These are phyloP conservation scores for Oryza brachyantha DNA, from an alignment of 176 grass and related monocot species.

Conservation along the genomic window DNA sequence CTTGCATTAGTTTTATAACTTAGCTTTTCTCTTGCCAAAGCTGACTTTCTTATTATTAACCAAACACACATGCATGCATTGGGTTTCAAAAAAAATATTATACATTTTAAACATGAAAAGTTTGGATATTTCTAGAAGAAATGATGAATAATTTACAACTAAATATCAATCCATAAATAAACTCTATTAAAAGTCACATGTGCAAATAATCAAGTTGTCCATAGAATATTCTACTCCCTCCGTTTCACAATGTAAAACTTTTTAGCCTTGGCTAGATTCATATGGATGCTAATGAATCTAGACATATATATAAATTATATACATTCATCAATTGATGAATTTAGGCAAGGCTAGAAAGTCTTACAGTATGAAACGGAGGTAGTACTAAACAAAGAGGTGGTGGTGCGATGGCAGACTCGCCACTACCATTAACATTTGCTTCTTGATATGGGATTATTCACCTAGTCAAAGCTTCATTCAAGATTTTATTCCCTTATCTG, in stretches of 20 bases:
- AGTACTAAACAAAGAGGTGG: background rate
- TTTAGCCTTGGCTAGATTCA: no score
- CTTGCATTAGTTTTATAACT: slow-evolving; percentile 1
- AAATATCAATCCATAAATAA: no score
- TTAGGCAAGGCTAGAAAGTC: no score
- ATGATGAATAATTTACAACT: no score
- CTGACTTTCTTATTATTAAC: background rate
- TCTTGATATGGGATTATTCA: background rate
- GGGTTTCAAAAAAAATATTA: background rate
- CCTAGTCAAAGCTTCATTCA: background rate
- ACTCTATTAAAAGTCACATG: background rate
- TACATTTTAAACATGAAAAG: background rate
- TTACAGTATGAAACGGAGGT: no score
- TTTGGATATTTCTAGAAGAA: no score
- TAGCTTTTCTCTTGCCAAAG: background rate
- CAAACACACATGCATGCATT: background rate
- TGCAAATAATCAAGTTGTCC: no score
- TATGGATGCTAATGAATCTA: no score
- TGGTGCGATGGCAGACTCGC: background rate
- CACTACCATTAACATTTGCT: background rate
- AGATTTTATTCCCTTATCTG: background rate
- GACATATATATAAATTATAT: no score
- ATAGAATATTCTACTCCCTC: background rate
- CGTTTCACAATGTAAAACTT: no score
- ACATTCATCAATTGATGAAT: no score